These are phyloP conservation scores for Globisporangium polare DNA, from an alignment of 352 stramenopile species.

Conservation along the genomic window DNA sequence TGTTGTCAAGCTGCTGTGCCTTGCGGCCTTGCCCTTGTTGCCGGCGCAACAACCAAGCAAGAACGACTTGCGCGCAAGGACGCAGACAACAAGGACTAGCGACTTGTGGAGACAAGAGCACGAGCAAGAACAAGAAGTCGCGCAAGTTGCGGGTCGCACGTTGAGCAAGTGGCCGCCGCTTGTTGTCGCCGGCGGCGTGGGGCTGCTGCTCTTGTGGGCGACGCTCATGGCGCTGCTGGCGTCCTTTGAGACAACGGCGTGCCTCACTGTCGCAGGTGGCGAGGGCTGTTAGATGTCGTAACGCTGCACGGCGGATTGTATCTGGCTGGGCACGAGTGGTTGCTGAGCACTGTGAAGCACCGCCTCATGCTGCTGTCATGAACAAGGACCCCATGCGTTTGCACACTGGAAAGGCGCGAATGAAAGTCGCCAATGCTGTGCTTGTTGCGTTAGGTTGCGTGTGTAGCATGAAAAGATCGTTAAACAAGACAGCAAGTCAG, in stretches of 20 bases:
- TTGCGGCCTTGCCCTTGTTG: constrained; percentile 37
- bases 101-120: neutral
- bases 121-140: neutral
- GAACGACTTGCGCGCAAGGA: constrained; percentile 4
- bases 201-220: constrained; percentile 49
- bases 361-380: neutral
- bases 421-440: neutral
- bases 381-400: neutral
- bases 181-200: constrained; percentile 20
- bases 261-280: constrained; percentile 57
- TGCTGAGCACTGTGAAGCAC: no score
- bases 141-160: neutral
- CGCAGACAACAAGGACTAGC: constrained; percentile 2
- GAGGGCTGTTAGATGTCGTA: constrained; percentile 43
- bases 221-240: constrained; percentile 49
- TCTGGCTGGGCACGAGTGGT: neutral
- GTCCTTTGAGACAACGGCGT: constrained; percentile 50
- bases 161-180: constrained; percentile 19
- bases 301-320: neutral
- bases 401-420: neutral
- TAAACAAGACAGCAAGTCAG: neutral
- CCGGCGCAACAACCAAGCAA: constrained; percentile 24
- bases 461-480: neutral
- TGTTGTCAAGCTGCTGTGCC: constrained; percentile 28
- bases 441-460: neutral